Evolutionary conservation across 2,329 filamentous ascomycete species (phyloP).

Genomic region (Phoma herbarum): DNA sequence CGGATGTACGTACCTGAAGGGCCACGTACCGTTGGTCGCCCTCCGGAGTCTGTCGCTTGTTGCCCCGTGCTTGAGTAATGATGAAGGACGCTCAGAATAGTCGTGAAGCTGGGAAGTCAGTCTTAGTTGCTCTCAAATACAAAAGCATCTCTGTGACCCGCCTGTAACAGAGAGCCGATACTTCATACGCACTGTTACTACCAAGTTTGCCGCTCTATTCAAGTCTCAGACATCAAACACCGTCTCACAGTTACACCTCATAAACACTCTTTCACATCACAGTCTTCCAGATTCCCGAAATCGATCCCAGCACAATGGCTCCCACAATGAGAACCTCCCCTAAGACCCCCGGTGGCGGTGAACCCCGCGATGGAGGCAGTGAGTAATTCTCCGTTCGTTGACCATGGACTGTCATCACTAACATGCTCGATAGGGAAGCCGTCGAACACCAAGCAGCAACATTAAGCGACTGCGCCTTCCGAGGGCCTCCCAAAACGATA

Average conservation of each 20-base stretch:
- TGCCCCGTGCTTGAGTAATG: conserved; percentile 39
- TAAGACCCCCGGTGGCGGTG: conserved; percentile 11
- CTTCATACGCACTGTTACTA: conserved; percentile 29
- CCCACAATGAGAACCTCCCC: conserved; percentile 28
- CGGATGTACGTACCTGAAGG: conserved; percentile 35
- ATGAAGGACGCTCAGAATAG: conserved; percentile 31
- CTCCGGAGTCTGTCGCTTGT: conserved; percentile 39
- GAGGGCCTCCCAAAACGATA: conserved; percentile 16
- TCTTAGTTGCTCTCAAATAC: conserved; percentile 30
- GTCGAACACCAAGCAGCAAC: conserved; percentile 22
- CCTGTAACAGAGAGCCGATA: conserved; percentile 32
- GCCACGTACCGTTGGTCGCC: conserved; percentile 47
- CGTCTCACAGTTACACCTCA: conserved; percentile 29
- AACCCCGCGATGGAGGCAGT: conserved; percentile 36
- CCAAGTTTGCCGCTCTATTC: conserved; percentile 26
- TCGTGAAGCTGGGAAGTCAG: conserved; percentile 25
- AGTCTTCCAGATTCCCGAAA: conserved; percentile 15
- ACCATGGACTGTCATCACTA: conserved; percentile 4
- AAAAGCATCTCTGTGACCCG: conserved; percentile 30
- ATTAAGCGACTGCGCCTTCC: conserved; percentile 27
- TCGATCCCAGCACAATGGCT: conserved; percentile 21
- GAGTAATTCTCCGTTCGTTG: conserved; percentile 21
- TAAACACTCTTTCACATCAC: conserved; percentile 25
- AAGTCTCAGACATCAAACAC: conserved; percentile 32
- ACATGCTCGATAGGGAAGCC: conserved; percentile 30